Evolutionary conservation across 139 green algal species (phyloP), one percentile per base, ranked within the genome.

Genomic region (Tetradesmus lagerheimii): DNA sequence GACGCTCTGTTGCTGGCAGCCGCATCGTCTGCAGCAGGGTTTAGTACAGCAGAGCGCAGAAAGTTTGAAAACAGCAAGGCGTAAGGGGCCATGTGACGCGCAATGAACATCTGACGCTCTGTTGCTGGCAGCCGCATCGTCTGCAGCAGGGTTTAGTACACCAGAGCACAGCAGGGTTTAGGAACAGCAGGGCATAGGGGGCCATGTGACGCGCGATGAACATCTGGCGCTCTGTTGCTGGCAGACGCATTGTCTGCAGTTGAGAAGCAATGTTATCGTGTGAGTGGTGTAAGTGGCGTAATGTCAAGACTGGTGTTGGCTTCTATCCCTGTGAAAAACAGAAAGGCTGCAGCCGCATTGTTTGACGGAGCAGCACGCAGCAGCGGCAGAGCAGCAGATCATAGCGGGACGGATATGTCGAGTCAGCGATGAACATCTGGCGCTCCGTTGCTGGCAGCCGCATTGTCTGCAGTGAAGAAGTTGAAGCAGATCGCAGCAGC

Each of bases 91-190:
- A 89, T n/a, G 71, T 89, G 85, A 15, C 57, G 57, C 23, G 80
- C 6, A 18, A 89, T 66, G 31, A 74, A 83, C 16, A 74, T 0
- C 71, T 89, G 85, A 11, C 34, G 47, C 43, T 89, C 85, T 11
- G 38, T 89, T 23, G 66, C 62, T 8, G 84, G 84, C 66, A 71
- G 43, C 45, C 74, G 84, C 84, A 89, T n/a, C n/a, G n/a, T n/a
- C n/a, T n/a, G n/a, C n/a, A n/a, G n/a, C n/a, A n/a, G n/a, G n/a
- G n/a, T n/a, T n/a, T n/a, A n/a, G n/a, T n/a, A n/a, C n/a, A n/a
- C n/a, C n/a, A n/a, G n/a, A n/a, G n/a, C n/a, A n/a, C n/a, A n/a
- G n/a, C n/a, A n/a, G n/a, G n/a, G n/a, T n/a, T n/a, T n/a, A n/a
- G n/a, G n/a, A n/a, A n/a, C n/a, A n/a, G n/a, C n/a, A n/a, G n/a